Conservation (phyloP, 108 stramenopile species). For the Phaeodactylum tricornutum region DNA sequence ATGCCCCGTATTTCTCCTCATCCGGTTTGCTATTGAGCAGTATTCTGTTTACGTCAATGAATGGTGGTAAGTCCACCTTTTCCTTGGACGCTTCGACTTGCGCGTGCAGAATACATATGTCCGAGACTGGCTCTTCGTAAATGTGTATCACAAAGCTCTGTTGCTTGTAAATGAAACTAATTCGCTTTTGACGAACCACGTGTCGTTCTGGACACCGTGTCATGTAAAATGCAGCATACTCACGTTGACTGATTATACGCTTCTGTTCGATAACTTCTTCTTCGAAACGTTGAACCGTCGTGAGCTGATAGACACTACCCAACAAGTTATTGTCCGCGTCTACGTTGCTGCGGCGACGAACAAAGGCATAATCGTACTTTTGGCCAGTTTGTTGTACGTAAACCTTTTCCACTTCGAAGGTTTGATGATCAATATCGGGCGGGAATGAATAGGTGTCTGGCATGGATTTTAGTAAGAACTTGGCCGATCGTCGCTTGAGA, state of each 20-base stretch:
- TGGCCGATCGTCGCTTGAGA: constrained; percentile 49
- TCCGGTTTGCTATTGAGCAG: constrained; percentile 24
- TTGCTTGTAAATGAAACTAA: constrained; percentile 67
- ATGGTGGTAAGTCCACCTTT: constrained; percentile 52
- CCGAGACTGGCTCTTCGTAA: constrained; percentile 44
- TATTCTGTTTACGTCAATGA: constrained; percentile 47
- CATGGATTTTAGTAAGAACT: constrained; percentile 44
- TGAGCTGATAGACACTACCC: constrained; percentile 61
- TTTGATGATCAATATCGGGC: constrained; percentile 43
- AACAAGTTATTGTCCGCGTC: constrained; percentile 8
- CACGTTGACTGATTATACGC: constrained; percentile 64
- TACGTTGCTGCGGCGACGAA: constrained; percentile 53
- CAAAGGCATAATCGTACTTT: constrained; percentile 59
- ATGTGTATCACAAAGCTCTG: constrained; percentile 63
- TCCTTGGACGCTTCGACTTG: constrained; percentile 40
- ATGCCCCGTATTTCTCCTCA: constrained; percentile 34
- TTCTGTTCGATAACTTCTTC: constrained; percentile 71
- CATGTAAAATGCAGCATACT: constrained; percentile 52
- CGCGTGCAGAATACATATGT: constrained; percentile 71
- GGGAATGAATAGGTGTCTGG: constrained; percentile 48
- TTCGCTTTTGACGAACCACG: constrained; percentile 63
- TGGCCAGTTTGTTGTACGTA: constrained; percentile 25
- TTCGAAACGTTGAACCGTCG: constrained; percentile 44
- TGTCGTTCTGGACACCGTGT: constrained; percentile 52
- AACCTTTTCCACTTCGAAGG: constrained; percentile 74